A percentile compares a stretch with the other conserved stretches of the same genome.
phyloP scores from a whole-genome alignment of 371 early-diverging fungal species.

The Mucor lusitanicus region DNA sequence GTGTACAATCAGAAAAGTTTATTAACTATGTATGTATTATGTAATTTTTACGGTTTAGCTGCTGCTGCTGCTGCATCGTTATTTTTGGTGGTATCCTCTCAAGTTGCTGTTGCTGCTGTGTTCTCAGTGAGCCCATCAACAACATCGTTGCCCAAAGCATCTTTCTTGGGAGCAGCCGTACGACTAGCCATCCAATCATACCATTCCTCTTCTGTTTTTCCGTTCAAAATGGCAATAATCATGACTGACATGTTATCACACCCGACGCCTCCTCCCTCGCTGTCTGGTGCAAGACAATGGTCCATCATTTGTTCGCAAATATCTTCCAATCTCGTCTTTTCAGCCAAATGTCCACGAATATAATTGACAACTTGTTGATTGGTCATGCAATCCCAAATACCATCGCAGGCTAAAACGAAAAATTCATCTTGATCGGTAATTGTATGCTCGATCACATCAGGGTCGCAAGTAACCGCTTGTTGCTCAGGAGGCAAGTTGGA shows the following conservation, averaged over 20 bases:
- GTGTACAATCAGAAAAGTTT: too few relatives aligned
- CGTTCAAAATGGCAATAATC: slow-evolving; percentile 87
- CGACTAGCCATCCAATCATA: slow-evolving; percentile 49
- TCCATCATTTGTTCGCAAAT: slow-evolving; percentile 92
- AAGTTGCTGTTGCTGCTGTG: neutral
- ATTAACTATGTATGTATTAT: too few relatives aligned
- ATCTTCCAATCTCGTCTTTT: slow-evolving; percentile 54
- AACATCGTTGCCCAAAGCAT: slow-evolving; percentile 29
- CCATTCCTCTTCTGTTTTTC: slow-evolving; percentile 77
- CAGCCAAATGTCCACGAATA: slow-evolving; percentile 67
- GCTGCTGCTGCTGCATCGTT: neutral
- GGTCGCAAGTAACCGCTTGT: slow-evolving; percentile 91
- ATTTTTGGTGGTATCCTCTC: neutral
- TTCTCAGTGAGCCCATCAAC: too few relatives aligned
- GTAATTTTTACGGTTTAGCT: neutral
- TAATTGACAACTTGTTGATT: slow-evolving; percentile 88
- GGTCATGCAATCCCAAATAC: slow-evolving; percentile 97
- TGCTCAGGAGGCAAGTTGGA: slow-evolving; percentile 71
- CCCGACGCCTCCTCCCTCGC: slow-evolving; percentile 87
- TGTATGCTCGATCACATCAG: slow-evolving; percentile 73
- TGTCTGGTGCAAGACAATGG: slow-evolving; percentile 85
- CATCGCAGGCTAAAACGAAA: slow-evolving; percentile 95
- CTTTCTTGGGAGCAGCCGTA: slow-evolving; percentile 27
- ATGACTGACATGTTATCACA: slow-evolving; percentile 98
- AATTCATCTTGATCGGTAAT: slow-evolving; percentile 85